Base-by-base conservation (phyloP, 139 green algal species). In the Auxenochlorella protothecoides region DNA sequence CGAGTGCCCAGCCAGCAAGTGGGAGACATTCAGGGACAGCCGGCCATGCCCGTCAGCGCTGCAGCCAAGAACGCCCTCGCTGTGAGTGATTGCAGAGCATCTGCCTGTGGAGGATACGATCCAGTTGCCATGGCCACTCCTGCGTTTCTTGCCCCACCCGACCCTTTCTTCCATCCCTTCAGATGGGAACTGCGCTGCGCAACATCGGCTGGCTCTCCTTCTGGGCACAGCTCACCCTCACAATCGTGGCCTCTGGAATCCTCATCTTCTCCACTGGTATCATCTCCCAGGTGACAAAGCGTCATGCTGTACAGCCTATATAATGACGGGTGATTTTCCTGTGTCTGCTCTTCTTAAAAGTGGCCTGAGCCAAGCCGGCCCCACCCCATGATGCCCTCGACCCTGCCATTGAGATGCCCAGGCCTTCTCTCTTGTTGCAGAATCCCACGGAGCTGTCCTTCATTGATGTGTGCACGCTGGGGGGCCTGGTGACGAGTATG, bases 211-310 rank as follows among this genome's bases (percentile, higher is more conserved):
- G 80, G 80, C 74, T 90, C n/a, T 80, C 71, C 15, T 97, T 97
- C 79, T 97, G 92, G 92, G 53, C 81, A 27, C 92, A 97, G 84
- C 86, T 97, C 57, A 74, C 88, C 15, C 84, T 96, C 56, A 83
- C 81, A 6, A 72, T 90, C 0, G 87, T 97, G 44, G 89, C 88
- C 14, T 85, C 83, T 3, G 82, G 90, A 63, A 90, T 97, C 59
- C 76, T 97, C 5, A 68, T 94, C 59, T 97, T 97, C 83, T 90
- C 87, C 5, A 71, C 88, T 2, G 75, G 74, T 2, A 78, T 82
- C 53, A 72, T 59, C 52, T 44, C 27, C 27, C 27, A 44, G 27
- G 27, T 44, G 27, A 44, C 27, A 44, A 44, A 44, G 27, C 27
- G 27, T 44, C 27, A 44, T 44, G 27, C 27, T 44, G 27, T 44